Evolutionary conservation across 495 filamentous ascomycete genomes (phyloP).

Genomic region (Talaromyces thailandensis): DNA sequence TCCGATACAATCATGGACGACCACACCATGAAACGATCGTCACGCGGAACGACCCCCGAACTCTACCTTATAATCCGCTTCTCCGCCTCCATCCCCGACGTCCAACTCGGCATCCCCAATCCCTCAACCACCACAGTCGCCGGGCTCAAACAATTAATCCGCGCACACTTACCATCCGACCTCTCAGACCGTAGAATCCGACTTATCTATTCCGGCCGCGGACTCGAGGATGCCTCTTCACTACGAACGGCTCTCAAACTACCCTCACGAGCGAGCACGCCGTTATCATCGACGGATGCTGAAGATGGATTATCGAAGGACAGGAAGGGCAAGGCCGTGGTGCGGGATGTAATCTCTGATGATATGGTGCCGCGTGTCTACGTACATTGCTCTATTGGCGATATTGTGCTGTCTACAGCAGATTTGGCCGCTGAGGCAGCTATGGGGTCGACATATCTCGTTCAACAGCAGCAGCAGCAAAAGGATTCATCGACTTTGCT

Average conservation of each 20-base stretch:
- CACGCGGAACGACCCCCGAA: slow-evolving; percentile 27
- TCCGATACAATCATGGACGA: neutral
- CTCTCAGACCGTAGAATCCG: slow-evolving; percentile 62
- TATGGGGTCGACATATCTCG: slow-evolving; percentile 27
- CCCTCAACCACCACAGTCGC: slow-evolving; percentile 62
- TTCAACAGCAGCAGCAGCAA: neutral
- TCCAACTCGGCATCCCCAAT: slow-evolving; percentile 61
- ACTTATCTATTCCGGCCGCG: slow-evolving; percentile 80
- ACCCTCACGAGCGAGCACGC: slow-evolving; percentile 31
- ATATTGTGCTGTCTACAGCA: slow-evolving; percentile 45
- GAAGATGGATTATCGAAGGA: slow-evolving; percentile 12
- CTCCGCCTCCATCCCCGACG: slow-evolving; percentile 73
- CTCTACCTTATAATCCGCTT: slow-evolving; percentile 80
- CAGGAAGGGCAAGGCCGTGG: slow-evolving; percentile 47
- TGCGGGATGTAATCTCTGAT: slow-evolving; percentile 22
- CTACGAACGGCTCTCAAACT: slow-evolving; percentile 57
- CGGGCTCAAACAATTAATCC: slow-evolving; percentile 74
- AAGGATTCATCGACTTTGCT: slow-evolving; percentile 2
- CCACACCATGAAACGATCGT: slow-evolving; percentile 9
- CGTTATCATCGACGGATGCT: slow-evolving; percentile 13
- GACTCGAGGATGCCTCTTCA: slow-evolving; percentile 62
- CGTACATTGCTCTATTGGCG: slow-evolving; percentile 84
- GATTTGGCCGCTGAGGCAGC: slow-evolving; percentile 64
- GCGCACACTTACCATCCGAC: slow-evolving; percentile 52
- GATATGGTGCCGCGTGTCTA: slow-evolving; percentile 49